Conservation (phyloP, 2,329 filamentous ascomycete genomes). For the Neofusicoccum kwambonambiense region DNA sequence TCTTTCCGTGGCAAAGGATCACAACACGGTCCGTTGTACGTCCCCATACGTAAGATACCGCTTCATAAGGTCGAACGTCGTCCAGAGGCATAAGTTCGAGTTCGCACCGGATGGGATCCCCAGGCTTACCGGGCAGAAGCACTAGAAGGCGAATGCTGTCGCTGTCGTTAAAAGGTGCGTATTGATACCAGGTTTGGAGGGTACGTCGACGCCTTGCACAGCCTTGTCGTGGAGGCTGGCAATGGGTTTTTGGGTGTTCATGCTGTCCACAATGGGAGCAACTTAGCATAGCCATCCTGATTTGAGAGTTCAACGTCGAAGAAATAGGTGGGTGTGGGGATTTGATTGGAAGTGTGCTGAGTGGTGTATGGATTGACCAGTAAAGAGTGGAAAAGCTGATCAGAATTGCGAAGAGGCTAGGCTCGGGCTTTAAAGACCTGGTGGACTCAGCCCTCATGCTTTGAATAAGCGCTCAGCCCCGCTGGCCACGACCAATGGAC, state of each 20-base stretch:
- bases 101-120: background rate
- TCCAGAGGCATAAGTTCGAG: background rate
- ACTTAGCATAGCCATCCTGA: background rate
- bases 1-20: slow-evolving; percentile 8
- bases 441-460: too few relatives aligned
- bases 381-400: too few relatives aligned
- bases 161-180: background rate
- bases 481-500: too few relatives aligned
- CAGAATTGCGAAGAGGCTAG: too few relatives aligned
- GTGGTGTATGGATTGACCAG: too few relatives aligned
- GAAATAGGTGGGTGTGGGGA: too few relatives aligned
- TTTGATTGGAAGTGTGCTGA: too few relatives aligned
- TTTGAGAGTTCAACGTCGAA: too few relatives aligned
- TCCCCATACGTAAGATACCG: slow-evolving; percentile 21
- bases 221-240: background rate
- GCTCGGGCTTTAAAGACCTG: too few relatives aligned
- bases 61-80: slow-evolving; percentile 11
- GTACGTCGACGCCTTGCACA: background rate
- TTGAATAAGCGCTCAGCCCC: too few relatives aligned
- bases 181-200: background rate
- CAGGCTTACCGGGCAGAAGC: background rate
- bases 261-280: background rate
- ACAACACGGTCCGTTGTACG: background rate
- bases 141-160: background rate
- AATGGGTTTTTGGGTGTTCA: background rate